Evolutionary conservation across 2,329 filamentous ascomycete species (phyloP), one percentile per base, ranked within the genome.

Genomic region (Parafenestella ontariensis): DNA sequence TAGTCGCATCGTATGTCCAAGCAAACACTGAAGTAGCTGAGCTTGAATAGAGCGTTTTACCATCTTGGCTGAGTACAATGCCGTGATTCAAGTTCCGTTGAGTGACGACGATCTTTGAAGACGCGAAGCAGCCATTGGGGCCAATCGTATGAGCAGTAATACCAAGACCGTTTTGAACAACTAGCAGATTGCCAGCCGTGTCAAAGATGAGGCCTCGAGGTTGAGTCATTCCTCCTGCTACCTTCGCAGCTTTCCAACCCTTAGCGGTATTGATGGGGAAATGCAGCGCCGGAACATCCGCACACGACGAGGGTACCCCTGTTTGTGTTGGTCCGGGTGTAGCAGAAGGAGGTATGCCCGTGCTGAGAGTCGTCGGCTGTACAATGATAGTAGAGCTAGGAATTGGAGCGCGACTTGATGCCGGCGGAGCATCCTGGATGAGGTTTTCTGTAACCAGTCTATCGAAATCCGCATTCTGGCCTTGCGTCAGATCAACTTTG

Each of bases 161-260:
- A 1, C 78, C 78, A 20, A 64, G 46, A 10, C 73, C 71, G 36
- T 70, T 68, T 54, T 79, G 72, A 2, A 79, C 65, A 7, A 80
- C 64, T 3, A 81, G 68, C 5, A 80, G 65, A 53, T 78, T 75
- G 1, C 77, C 78, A 3, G 64, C 64, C 7, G 54, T 62, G 51
- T 81, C 78, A 45, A 79, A 74, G 6, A 66, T 52, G 11, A 81
- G 67, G 2, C 75, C 72, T 26, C 78, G 71, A 15, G 78, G 78
- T 39, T 70, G 66, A 6, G 57, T 64, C n/a, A 80, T 54, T 8
- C 70, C 70, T 1, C 74, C 77, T 5, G 76, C 76, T 26, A 79
- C 70, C 37, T 78, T 73, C 31, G 70, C 69, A 21, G 67, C 68
- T 46, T 58, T 70, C 69, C 69, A 72, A 18, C 68, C 65, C 24